Evolutionary conservation across 306 rosid species (phyloP), one percentile per base, ranked within the genome.

Genomic region (Senna tora): DNA sequence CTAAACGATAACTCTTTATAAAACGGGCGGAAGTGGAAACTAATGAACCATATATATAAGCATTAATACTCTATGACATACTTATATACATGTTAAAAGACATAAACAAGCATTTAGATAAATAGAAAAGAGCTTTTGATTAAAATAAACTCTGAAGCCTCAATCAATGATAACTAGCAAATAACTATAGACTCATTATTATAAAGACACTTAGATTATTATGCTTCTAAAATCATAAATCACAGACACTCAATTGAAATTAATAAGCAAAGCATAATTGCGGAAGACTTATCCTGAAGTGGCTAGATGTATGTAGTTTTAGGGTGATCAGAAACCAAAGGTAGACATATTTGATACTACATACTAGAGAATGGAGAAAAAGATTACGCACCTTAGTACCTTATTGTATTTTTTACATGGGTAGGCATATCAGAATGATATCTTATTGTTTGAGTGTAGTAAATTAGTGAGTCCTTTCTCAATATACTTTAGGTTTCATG

Each of bases 1-100:
- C 56, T 47, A 78, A 51, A 69, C 36, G 52, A 59, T 51, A 38
- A 7, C 17, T 55, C 73, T 62, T 58, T 20, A 80, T 53, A 42
- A 64, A 13, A 60, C 15, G 9, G 51, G 32, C n/a, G 58, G 28
- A 75, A 34, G n/a, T 42, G 65, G 16, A 20, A 58, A 58, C 7
- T 6, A 15, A 30, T 57, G 11, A 15, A 57, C 41, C 42, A 14
- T 34, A 59, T 16, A 59, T 9, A 33, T n/a, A 58, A 56, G 56
- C 36, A 72, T 49, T 72, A 39, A 58, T 32, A 38, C 58, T 68
- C 16, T 28, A 25, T 28, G 51, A 17, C 33, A 21, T 9, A 38
- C 15, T 19, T 10, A 42, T 34, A 56, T 30, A 75, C 33, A 39
- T 39, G 50, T 38, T 38, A 9, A 39, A 13, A 12, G 32, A 34